phyloP scores from a whole-genome alignment of 805 yeast species.

The Candida argentea region DNA sequence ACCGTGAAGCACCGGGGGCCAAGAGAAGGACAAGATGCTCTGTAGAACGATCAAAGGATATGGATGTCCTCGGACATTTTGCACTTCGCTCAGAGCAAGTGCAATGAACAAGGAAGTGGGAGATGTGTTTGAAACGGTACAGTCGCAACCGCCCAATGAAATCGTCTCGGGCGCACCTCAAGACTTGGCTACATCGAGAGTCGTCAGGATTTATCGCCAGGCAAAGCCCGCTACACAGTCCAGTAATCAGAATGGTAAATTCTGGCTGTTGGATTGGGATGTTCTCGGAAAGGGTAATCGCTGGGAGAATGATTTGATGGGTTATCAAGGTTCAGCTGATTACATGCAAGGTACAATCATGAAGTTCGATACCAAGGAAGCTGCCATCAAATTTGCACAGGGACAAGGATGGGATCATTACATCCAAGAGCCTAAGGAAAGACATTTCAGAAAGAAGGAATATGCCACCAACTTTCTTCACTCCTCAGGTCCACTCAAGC shows the following conservation, averaged over 20 bases:
- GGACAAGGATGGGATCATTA: constrained; percentile 83
- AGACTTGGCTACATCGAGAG: constrained; percentile 50
- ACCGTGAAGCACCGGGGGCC: no score
- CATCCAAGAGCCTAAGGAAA: constrained; percentile 70
- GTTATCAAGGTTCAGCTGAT: constrained; percentile 73
- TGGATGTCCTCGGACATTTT: constrained; percentile 12
- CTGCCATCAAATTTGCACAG: constrained; percentile 69
- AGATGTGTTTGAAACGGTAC: constrained; percentile 12
- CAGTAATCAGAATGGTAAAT: constrained; percentile 41
- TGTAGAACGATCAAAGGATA: no score
- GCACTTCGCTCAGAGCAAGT: constrained; percentile 11
- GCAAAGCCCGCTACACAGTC: constrained; percentile 78
- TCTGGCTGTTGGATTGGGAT: constrained; percentile 83
- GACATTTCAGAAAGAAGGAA: constrained; percentile 65
- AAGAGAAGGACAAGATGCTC: no score
- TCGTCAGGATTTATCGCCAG: constrained; percentile 69
- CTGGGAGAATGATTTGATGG: constrained; percentile 87
- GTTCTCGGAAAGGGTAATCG: constrained; percentile 64
- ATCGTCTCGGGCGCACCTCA: constrained; percentile 68
- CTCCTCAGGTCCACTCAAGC: constrained; percentile 61
- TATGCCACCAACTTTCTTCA: constrained; percentile 66
- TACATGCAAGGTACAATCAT: constrained; percentile 72
- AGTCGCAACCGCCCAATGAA: constrained; percentile 39
- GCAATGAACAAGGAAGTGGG: constrained; percentile 14
- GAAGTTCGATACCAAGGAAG: constrained; percentile 64